Evolutionary conservation across 768 basidiomycete genomes (phyloP), one percentile per base, ranked within the genome.

Genomic region (Kwoniella mangroviensis): DNA sequence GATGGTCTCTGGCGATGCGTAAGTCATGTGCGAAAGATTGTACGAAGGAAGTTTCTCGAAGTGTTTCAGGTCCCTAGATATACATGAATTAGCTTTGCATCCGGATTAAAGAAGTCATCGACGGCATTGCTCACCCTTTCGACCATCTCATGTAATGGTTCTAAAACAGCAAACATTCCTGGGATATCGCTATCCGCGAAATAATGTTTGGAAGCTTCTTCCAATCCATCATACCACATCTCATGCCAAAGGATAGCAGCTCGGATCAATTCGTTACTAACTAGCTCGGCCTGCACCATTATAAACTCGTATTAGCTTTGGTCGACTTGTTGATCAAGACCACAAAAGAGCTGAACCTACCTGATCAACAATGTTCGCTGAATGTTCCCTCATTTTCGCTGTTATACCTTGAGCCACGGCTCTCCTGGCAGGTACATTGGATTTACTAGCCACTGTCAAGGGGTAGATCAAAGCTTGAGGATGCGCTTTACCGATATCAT

Each of bases 231-330:
- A 76, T 98, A 94, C 97, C 97, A 99, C 73, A 94, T 86, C 82
- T 99, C 97, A 75, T 98, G 95, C 97, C 97, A 99, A 12, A 99
- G 85, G 70, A 99, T 98, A 7, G 97, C 96, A 7, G 98, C 93
- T 21, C 97, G 90, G 69, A 98, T 98, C 45, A 99, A 87, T 81
- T 99, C 97, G 40, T 92, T 90, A 79, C 93, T 93, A 82, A 99
- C 93, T 26, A 96, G 81, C 56, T 90, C 85, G 11, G 94, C 95
- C 89, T n/a, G n/a, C n/a, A n/a, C n/a, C n/a, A n/a, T n/a, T n/a
- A n/a, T n/a, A n/a, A n/a, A n/a, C n/a, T n/a, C n/a, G n/a, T n/a
- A n/a, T n/a, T n/a, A n/a, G n/a, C n/a, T n/a, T n/a, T n/a, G n/a
- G n/a, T n/a, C n/a, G n/a, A n/a, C n/a, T n/a, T n/a, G n/a, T n/a